Evolutionary conservation across 2,329 filamentous ascomycete genomes (phyloP).

Genomic region (Fusarium miscanthi): DNA sequence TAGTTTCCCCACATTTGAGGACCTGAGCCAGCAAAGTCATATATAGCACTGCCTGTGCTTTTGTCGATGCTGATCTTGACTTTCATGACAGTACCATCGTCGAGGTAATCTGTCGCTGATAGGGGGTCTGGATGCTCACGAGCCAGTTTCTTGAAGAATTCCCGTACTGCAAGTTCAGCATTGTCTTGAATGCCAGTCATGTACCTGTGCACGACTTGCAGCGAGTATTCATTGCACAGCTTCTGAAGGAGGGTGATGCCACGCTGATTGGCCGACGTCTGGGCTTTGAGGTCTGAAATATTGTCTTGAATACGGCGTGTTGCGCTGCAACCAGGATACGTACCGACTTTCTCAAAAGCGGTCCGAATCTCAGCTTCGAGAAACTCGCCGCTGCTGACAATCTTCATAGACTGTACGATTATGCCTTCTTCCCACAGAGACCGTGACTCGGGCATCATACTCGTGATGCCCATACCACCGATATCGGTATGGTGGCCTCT

Average conservation of each 20-base stretch:
- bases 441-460: conserved; percentile 11
- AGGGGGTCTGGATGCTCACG: conserved; percentile 55
- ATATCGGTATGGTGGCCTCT: conserved; percentile 53
- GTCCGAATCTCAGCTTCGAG: conserved; percentile 49
- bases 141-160: conserved; percentile 49
- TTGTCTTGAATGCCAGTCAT: conserved; percentile 53
- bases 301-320: conserved; percentile 55
- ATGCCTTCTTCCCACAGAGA: conserved; percentile 56
- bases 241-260: conserved; percentile 50
- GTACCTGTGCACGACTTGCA: conserved; percentile 50
- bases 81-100: conserved; percentile 52
- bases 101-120: conserved; percentile 49
- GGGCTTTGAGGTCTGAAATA: conserved; percentile 57
- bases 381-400: conserved; percentile 52
- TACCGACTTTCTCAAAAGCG: conserved; percentile 49
- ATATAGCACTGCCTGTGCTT: conserved; percentile 48
- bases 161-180: conserved; percentile 51
- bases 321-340: conserved; percentile 52
- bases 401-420: conserved; percentile 52
- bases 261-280: conserved; percentile 56
- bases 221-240: conserved; percentile 50
- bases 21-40: conserved; percentile 53
- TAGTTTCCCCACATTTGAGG: conserved; percentile 51
- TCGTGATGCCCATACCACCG: conserved; percentile 21
- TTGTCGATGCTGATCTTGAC: conserved; percentile 49